Base-by-base conservation (phyloP, 108 stramenopile species). In the Cyclotella choctawhatcheeana region DNA sequence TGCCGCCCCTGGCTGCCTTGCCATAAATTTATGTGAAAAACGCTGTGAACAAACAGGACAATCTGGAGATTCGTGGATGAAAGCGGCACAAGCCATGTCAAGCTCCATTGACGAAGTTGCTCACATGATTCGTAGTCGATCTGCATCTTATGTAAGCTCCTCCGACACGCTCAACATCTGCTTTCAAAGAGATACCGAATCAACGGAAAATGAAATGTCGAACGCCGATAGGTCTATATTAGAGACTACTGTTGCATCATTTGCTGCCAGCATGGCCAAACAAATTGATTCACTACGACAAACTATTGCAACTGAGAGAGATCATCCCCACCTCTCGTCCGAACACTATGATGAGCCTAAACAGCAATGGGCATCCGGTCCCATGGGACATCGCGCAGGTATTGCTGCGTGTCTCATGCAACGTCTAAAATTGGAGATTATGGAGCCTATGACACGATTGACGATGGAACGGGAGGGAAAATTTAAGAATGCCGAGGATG, bases 201-300 rank as follows among this genome's bases (percentile, higher is more conserved):
- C 12, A 58, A 27, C 20, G 27, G 34, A 17, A 80, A 26, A 60
- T 48, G 13, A 58, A 56, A 94, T 88, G 83, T 72, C 80, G 3
- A 81, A 89, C 59, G 72, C 86, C 22, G 90, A 95, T 75, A 83
- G 87, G 53, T 85, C 87, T 4, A 60, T 92, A 24, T 76, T 95
- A 30, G 90, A 92, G 74, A 87, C 91, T 4, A 89, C 94, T 24
- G 82, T 93, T 21, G 86, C 86, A n/a, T 87, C 90, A 25, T 95
- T 92, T 71, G 85, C 87, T 2, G 90, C 89, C 0, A 89, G 89
- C 6, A 93, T 90, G 43, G 90, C 88, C 3, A 89, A 79, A 45
- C 90, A 95, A 56, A 72, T 95, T 60, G 91, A 95, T 53, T 85
- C 91, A 8, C 73, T 94, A 34, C 74, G 89, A 29, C 79, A 88